Conservation (phyloP, 192 early-diverging fungal species). For the Jimgerdemannia flammicorona region DNA sequence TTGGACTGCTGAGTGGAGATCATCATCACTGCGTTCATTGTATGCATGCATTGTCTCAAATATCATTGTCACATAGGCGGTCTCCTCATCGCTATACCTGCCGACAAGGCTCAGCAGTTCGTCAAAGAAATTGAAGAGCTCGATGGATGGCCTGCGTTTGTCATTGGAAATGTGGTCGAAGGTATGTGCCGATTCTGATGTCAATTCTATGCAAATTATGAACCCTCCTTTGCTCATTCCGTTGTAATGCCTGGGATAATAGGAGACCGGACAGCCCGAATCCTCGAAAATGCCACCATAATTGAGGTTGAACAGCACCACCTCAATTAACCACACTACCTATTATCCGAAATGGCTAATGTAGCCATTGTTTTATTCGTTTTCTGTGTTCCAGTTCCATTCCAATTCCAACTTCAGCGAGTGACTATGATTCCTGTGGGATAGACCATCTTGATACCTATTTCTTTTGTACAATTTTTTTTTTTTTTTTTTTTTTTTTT, state of each 20-base stretch:
- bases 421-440: not conserved
- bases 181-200: not conserved
- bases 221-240: not conserved
- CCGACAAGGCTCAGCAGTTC: not conserved
- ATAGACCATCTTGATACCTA: not conserved
- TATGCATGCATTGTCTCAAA: not conserved
- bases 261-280: not conserved
- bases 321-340: not conserved
- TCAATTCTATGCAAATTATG: too few relatives aligned
- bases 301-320: not conserved
- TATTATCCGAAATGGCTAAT: not conserved
- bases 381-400: not conserved
- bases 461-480: not conserved
- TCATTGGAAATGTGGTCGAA: slow-evolving; percentile 1
- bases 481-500: not conserved
- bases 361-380: too few relatives aligned
- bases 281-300: not conserved
- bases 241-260: not conserved
- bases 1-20: too few relatives aligned
- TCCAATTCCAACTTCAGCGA: not conserved
- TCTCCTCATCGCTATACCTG: not conserved
- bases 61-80: not conserved
- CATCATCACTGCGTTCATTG: too few relatives aligned
- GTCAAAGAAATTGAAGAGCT: slow-evolving; percentile 1
- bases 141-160: not conserved